Evolutionary conservation across 805 yeast species (phyloP), one percentile per base, ranked within the genome.

Genomic region (Candida vaughaniae): DNA sequence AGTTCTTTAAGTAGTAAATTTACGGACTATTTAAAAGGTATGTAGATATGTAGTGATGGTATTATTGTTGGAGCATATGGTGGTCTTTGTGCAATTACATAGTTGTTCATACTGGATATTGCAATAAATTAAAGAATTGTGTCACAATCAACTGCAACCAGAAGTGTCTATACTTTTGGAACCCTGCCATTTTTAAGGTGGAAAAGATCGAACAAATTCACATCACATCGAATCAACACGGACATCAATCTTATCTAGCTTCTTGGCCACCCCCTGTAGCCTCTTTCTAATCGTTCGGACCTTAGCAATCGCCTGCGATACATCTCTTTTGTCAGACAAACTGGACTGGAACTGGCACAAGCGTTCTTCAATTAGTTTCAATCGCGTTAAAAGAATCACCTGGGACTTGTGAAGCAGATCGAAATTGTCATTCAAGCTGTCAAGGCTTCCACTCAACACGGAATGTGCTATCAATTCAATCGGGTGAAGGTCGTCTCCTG

Each of bases 381-480:
- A 47, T 22, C 81, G 62, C 0, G 79, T 69, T 2, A 75, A 57
- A 1, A 79, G 58, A 1, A 78, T 74, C 28, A 73, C 55, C 44
- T 79, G 85, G 0, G 82, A 75, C 42, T 78, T 80, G 48, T 75
- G 73, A 19, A 79, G 53, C 42, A 69, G 70, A 42, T 74, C 73
- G 22, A 79, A 62, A 37, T 72, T 73, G 35, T 71, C 70, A 36
- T 74, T 69, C 16, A 79, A 55, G 4, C 57, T 60, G 28, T 79
- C 83, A 6, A 79, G 55, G 2, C 83, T 72, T 1, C 75, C 73
- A 22, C 78, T 78, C 6, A 79, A 50, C 1, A 79, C 52, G 7
- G 77, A 58, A 43, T 79, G 85, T 0, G 79, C 82, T 2, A 78
- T 69, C 19, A 78, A 60, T 42, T 79, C 85, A 29, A 79, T 68